Evolutionary conservation across 2,329 filamentous ascomycete genomes (phyloP).

Genomic region (Pseudocercospora pini-densiflorae): DNA sequence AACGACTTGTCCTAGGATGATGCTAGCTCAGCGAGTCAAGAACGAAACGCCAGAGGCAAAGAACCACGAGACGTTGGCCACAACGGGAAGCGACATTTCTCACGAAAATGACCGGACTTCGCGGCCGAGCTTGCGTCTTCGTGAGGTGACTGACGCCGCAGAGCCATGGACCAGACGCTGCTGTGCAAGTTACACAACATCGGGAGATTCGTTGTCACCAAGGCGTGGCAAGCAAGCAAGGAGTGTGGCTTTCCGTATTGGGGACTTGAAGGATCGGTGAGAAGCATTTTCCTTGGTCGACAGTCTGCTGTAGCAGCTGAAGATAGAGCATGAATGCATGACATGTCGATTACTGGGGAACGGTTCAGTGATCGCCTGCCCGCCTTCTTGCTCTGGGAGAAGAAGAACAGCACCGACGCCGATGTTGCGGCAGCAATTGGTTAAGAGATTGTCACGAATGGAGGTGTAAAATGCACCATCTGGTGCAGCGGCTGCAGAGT

Average conservation of each 20-base stretch:
- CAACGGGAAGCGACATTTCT: slow-evolving; percentile 14
- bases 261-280: background rate
- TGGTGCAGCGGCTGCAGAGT: background rate
- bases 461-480: background rate
- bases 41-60: background rate
- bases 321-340: background rate
- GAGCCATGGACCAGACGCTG: slow-evolving; percentile 2
- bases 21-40: slow-evolving; percentile 10
- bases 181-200: slow-evolving; percentile 18
- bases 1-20: slow-evolving; percentile 9
- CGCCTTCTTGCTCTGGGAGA: background rate
- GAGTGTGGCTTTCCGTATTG: background rate
- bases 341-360: background rate
- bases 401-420: too few species aligned
- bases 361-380: background rate
- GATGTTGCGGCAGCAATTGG: background rate
- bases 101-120: background rate
- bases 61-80: slow-evolving; percentile 9
- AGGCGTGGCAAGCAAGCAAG: slow-evolving; percentile 15
- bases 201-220: slow-evolving; percentile 13
- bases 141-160: slow-evolving; percentile 10
- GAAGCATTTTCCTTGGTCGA: slow-evolving; percentile 4
- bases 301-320: background rate
- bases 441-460: background rate
- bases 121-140: slow-evolving; percentile 10